Conservation (phyloP, 2,329 filamentous ascomycete genomes). For the Rhytidhysteron rufulum region DNA sequence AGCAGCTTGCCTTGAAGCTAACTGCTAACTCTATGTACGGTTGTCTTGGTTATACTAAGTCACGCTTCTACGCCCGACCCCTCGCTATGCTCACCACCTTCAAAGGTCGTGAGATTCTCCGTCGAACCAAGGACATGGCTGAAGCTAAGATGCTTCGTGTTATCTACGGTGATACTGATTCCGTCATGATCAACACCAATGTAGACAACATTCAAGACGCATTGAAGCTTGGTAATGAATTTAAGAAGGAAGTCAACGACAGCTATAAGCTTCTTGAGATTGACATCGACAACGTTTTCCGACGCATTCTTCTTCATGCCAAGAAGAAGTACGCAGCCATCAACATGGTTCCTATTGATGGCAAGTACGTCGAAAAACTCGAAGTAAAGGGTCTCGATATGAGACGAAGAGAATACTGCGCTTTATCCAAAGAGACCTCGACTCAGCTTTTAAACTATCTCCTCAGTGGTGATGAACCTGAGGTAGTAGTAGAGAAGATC, state of each 20-base stretch:
- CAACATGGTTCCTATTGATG: conserved; percentile 84
- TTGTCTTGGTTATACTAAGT: conserved; percentile 94
- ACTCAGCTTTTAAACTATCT: conserved; percentile 52
- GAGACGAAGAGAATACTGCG: conserved; percentile 95
- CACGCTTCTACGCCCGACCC: conserved; percentile 93
- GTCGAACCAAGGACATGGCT: conserved; percentile 91
- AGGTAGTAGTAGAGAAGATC: conserved; percentile 81
- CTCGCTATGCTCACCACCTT: conserved; percentile 93
- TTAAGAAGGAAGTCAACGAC: conserved; percentile 93
- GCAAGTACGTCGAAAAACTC: conserved; percentile 88
- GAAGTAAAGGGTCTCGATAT: conserved; percentile 98
- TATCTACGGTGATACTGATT: conserved; percentile 98
- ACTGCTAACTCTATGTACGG: conserved; percentile 99
- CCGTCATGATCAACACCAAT: conserved; percentile 99
- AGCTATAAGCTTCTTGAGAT: conserved; percentile 91
- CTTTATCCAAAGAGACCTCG: conserved; percentile 91
- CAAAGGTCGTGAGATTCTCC: conserved; percentile 95
- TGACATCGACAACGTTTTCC: conserved; percentile 96
- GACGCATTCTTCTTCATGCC: conserved; percentile 85
- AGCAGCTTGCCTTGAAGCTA: conserved; percentile 92
- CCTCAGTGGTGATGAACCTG: conserved; percentile 90
- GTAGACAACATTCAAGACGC: conserved; percentile 90
- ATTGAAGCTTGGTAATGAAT: conserved; percentile 85
- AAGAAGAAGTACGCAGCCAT: conserved; percentile 99
- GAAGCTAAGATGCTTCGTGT: conserved; percentile 88